Evolutionary conservation across 139 green algal species (phyloP).

Genomic region (Dunaliella primolecta): DNA sequence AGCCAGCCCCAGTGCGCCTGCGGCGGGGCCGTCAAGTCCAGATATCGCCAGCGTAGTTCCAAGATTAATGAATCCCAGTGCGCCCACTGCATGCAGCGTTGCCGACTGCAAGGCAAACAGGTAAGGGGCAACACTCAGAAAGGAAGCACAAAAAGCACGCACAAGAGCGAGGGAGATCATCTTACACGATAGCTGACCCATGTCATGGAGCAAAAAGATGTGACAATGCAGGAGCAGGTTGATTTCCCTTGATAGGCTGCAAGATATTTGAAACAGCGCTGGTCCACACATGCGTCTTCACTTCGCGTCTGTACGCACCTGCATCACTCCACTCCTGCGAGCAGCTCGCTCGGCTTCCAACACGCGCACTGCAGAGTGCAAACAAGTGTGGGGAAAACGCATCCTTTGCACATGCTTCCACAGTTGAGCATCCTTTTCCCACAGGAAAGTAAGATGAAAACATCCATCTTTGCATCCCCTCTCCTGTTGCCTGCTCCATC

Average conservation of each 20-base stretch:
- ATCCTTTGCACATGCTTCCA: too few species aligned
- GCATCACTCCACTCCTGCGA: conserved; percentile 50
- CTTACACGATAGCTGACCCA: too few species aligned
- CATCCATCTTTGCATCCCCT: too few species aligned
- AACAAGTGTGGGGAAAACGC: too few species aligned
- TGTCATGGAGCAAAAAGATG: too few species aligned
- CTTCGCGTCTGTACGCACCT: conserved; percentile 30
- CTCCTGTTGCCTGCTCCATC: too few species aligned
- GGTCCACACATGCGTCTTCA: too few species aligned
- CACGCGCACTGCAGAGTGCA: conserved; percentile 50
- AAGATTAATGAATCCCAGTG: conserved; percentile 64
- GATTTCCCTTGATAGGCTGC: too few species aligned
- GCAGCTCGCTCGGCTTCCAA: conserved; percentile 73
- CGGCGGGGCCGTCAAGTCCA: conserved; percentile 24
- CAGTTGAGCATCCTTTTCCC: too few species aligned
- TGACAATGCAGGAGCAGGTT: too few species aligned
- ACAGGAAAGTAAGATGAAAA: too few species aligned
- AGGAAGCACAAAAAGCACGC: not conserved
- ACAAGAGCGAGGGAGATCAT: not conserved
- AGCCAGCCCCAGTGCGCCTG: conserved; percentile 32
- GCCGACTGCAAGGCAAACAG: conserved; percentile 37
- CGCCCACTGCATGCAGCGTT: conserved; percentile 60
- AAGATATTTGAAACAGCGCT: too few species aligned
- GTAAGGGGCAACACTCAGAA: not conserved
- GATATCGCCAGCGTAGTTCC: conserved; percentile 59